Evolutionary conservation across 306 rosid species (phyloP).

Genomic region (Vicia faba): DNA sequence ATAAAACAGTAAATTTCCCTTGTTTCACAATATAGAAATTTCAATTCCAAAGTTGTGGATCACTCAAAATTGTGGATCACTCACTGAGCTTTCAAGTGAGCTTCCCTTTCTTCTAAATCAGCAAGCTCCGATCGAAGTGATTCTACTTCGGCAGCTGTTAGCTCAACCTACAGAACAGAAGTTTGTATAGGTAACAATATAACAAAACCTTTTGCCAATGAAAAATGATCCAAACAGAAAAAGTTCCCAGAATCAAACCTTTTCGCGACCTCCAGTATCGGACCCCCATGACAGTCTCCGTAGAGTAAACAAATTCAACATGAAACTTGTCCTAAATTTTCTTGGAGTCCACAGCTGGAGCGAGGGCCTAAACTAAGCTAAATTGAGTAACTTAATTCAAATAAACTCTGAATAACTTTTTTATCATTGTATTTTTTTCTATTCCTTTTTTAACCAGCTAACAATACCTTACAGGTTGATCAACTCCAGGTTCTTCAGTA

Average conservation of each 20-base stretch:
- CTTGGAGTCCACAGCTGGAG: slow-evolving; percentile 52
- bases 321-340: slow-evolving; percentile 57
- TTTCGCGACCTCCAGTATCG: slow-evolving; percentile 59
- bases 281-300: slow-evolving; percentile 71
- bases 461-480: slow-evolving; percentile 59
- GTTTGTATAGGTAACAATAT: slow-evolving; percentile 34
- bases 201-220: slow-evolving; percentile 29
- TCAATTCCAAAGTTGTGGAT: slow-evolving; percentile 37
- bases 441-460: slow-evolving; percentile 16
- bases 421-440: background rate
- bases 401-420: slow-evolving; percentile 5
- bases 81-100: slow-evolving; percentile 93
- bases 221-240: slow-evolving; percentile 11
- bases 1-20: slow-evolving; percentile 25
- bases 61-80: slow-evolving; percentile 58
- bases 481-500: slow-evolving; percentile 44
- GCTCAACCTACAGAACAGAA: slow-evolving; percentile 60
- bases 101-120: slow-evolving; percentile 86
- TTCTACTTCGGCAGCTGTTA: slow-evolving; percentile 75
- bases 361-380: slow-evolving; percentile 61
- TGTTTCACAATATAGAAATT: slow-evolving; percentile 24
- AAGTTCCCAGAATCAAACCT: slow-evolving; percentile 54
- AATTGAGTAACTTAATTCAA: slow-evolving; percentile 40
- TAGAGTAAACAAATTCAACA: slow-evolving; percentile 69
- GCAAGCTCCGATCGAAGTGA: slow-evolving; percentile 81